Evolutionary conservation across 805 yeast species (phyloP).

Genomic region (Wickerhamomyces xylosicus): DNA sequence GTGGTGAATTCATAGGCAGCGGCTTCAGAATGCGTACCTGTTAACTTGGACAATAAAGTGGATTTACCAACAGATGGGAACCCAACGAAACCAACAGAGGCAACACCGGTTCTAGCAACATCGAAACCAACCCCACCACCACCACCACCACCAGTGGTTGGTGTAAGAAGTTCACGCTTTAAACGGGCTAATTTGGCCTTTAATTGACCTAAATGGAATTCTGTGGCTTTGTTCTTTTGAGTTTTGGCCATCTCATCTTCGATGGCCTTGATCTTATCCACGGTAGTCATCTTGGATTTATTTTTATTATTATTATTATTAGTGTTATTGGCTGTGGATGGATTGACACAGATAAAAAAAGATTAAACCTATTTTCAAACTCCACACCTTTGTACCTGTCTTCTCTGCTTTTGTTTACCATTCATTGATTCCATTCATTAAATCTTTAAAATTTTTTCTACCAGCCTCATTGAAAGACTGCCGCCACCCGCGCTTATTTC

Average conservation of each 20-base stretch:
- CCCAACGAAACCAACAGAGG: conserved; percentile 95
- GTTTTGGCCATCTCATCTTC: conserved; percentile 98
- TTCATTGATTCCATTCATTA: no score
- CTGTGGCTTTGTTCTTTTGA: conserved; percentile 96
- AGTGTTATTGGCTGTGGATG: no score
- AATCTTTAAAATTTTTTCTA: neutral
- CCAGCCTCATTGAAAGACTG: no score
- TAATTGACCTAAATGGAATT: conserved; percentile 93
- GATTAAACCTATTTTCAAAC: no score
- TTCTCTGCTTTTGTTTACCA: no score
- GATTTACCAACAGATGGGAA: conserved; percentile 90
- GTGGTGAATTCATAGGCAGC: conserved; percentile 98
- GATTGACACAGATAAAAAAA: no score
- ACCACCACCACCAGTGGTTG: conserved; percentile 72
- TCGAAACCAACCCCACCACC: conserved; percentile 93
- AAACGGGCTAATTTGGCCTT: conserved; percentile 94
- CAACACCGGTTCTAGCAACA: conserved; percentile 98
- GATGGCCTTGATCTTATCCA: conserved; percentile 40
- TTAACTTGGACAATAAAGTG: conserved; percentile 75
- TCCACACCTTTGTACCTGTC: no score
- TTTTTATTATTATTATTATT: no score
- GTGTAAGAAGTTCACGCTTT: conserved; percentile 80
- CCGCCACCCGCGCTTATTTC: neutral
- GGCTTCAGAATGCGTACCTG: conserved; percentile 96
- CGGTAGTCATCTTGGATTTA: conserved; percentile 15